A percentile compares a stretch with the other conserved stretches of the same genome.
Conservation (phyloP, 2,329 filamentous ascomycete species). For the Zymoseptoria tritici region DNA sequence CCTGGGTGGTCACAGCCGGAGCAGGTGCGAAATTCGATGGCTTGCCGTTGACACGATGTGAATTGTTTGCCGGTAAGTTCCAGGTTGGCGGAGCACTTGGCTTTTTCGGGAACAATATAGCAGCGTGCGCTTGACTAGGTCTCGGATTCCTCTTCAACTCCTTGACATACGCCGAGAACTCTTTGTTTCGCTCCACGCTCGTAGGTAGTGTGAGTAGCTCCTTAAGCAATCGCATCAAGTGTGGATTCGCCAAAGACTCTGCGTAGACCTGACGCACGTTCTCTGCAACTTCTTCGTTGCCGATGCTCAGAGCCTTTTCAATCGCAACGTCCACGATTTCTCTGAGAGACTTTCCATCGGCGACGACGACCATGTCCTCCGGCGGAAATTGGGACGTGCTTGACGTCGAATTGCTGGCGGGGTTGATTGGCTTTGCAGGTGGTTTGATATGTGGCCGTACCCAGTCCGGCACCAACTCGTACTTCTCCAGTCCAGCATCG, state of each 20-base stretch:
- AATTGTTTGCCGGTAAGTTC: not conserved
- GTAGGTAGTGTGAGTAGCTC: not conserved
- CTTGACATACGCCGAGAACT: not conserved
- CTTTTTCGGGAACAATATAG: not conserved
- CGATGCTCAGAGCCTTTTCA: slow-evolving; percentile 67
- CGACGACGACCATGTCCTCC: not conserved
- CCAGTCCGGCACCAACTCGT: slow-evolving; percentile 6
- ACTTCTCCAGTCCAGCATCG: slow-evolving; percentile 3
- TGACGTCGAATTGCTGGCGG: not conserved
- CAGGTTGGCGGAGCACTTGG: not conserved
- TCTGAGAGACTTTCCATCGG: not conserved
- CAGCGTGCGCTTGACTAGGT: not conserved
- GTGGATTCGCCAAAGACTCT: not conserved
- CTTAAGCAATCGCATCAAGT: not conserved
- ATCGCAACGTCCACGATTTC: slow-evolving; percentile 1
- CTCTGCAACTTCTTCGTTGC: slow-evolving; percentile 55
- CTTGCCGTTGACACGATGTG: not conserved
- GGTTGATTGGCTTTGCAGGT: not conserved
- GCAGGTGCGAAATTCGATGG: not conserved
- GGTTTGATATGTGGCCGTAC: slow-evolving; percentile 1
- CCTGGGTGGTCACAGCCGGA: not conserved
- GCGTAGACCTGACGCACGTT: not conserved
- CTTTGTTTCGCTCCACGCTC: not conserved
- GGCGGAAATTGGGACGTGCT: not conserved
- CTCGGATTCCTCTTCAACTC: not conserved